Evolutionary conservation across 1,284 basidiomycete genomes (phyloP).

Genomic region (Leccinum huronense): DNA sequence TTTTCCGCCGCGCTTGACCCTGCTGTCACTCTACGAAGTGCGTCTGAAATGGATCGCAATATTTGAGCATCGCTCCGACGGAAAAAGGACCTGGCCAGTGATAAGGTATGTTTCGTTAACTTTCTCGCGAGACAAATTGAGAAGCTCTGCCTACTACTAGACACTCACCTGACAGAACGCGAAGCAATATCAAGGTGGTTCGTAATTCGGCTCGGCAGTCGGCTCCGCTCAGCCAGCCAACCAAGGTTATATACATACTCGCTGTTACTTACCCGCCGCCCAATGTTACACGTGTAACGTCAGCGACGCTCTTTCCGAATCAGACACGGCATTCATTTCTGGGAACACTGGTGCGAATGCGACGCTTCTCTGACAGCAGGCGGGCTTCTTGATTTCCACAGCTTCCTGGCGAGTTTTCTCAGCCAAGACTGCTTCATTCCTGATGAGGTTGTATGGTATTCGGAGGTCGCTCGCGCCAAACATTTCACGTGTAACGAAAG

Average conservation of each 20-base stretch:
- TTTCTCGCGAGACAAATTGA: not conserved
- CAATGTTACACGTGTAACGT: conserved; percentile 35
- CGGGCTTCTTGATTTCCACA: conserved; percentile 3
- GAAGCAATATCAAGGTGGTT: conserved; percentile 1
- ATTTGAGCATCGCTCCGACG: not conserved
- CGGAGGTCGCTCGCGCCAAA: not conserved
- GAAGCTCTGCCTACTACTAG: conserved; percentile 8
- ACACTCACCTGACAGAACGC: not conserved
- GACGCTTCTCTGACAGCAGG: not conserved
- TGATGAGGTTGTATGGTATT: not conserved
- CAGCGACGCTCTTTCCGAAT: conserved; percentile 8
- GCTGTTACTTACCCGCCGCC: conserved; percentile 10
- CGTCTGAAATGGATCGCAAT: conserved; percentile 13
- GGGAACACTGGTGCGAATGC: conserved; percentile 13
- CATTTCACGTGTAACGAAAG: not conserved
- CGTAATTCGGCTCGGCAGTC: conserved; percentile 5
- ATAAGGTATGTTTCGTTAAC: conserved; percentile 12
- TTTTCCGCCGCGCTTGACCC: conserved; percentile 1
- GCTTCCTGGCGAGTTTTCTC: conserved; percentile 6
- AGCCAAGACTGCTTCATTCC: not conserved
- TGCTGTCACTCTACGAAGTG: not conserved
- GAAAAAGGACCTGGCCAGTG: not conserved
- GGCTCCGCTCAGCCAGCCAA: conserved; percentile 17
- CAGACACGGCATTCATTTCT: conserved; percentile 5
- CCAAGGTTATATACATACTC: not conserved